These are phyloP conservation scores for Heteromeles arbutifolia DNA, from an alignment of 306 rosid species.

Conservation along the genomic window DNA sequence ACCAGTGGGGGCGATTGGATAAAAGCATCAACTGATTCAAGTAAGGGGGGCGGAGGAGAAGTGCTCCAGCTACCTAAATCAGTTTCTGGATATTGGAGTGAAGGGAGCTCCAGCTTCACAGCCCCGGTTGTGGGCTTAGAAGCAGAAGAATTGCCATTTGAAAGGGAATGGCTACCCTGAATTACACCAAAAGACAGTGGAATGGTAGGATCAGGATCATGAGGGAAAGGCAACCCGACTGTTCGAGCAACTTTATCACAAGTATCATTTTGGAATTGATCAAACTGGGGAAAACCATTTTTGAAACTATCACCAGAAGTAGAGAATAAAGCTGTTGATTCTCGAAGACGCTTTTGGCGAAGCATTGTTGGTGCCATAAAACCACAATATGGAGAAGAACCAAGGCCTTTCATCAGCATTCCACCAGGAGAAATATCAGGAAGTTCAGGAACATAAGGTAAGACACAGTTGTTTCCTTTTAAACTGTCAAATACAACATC, in stretches of 20 bases:
- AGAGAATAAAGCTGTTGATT: slow-evolving; percentile 45
- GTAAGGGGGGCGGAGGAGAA: slow-evolving; percentile 53
- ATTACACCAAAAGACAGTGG: slow-evolving; percentile 33
- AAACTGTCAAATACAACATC: slow-evolving; percentile 53
- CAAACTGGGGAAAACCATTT: slow-evolving; percentile 38
- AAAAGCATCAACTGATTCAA: slow-evolving; percentile 68
- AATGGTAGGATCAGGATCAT: slow-evolving; percentile 47
- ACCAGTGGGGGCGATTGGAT: slow-evolving; percentile 51
- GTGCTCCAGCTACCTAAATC: slow-evolving; percentile 79
- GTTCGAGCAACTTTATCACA: slow-evolving; percentile 41
- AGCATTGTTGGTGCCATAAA: slow-evolving; percentile 42
- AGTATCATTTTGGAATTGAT: slow-evolving; percentile 38
- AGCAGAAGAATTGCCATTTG: slow-evolving; percentile 92
- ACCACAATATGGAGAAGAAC: slow-evolving; percentile 57
- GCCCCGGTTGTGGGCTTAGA: slow-evolving; percentile 66
- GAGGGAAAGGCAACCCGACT: slow-evolving; percentile 40
- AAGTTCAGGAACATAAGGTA: slow-evolving; percentile 47
- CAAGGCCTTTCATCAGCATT: slow-evolving; percentile 50
- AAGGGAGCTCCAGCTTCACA: slow-evolving; percentile 99
- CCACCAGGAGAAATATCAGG: slow-evolving; percentile 40
- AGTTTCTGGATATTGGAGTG: slow-evolving; percentile 95
- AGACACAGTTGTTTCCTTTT: slow-evolving; percentile 44
- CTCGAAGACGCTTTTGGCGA: slow-evolving; percentile 57
- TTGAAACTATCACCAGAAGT: slow-evolving; percentile 36
- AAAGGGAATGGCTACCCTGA: slow-evolving; percentile 69